Percentiles rank a stretch among this genome's conserved stretches.
Evolutionary conservation across 1,284 basidiomycete genomes (phyloP).

Genomic region (Hypsizygus ulmarius): DNA sequence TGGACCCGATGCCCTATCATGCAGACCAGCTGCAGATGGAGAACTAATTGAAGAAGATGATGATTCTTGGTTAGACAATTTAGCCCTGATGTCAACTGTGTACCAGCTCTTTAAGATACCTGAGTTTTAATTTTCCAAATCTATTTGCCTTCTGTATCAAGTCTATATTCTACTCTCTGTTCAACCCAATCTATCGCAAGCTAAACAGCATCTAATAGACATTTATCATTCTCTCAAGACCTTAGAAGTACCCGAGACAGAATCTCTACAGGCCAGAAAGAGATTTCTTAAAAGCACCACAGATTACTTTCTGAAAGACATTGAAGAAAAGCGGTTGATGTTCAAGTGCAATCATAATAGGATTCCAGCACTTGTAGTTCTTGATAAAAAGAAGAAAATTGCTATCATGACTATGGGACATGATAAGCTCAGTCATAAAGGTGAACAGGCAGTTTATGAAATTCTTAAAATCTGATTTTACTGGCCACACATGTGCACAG

Average conservation of each 20-base stretch:
- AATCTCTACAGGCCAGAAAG: neutral
- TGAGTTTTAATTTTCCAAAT: neutral
- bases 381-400: neutral
- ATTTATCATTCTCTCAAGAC: neutral
- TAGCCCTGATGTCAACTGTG: slow-evolving; percentile 11
- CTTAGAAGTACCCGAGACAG: neutral
- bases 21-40: slow-evolving; percentile 7
- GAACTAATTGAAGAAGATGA: slow-evolving; percentile 17
- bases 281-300: neutral
- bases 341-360: neutral
- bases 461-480: slow-evolving; percentile 10
- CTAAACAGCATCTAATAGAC: neutral
- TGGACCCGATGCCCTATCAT: slow-evolving; percentile 34
- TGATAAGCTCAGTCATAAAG: slow-evolving; percentile 17
- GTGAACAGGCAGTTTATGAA: slow-evolving; percentile 10
- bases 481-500: slow-evolving; percentile 18
- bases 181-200: neutral
- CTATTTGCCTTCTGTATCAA: neutral
- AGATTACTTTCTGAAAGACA: neutral
- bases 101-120: neutral
- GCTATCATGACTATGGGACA: slow-evolving; percentile 10
- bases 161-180: neutral
- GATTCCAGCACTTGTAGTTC: neutral
- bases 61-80: slow-evolving; percentile 32
- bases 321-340: neutral